Conservation (phyloP, 2,329 filamentous ascomycete species). For the Hyphodiscus sp. region DNA sequence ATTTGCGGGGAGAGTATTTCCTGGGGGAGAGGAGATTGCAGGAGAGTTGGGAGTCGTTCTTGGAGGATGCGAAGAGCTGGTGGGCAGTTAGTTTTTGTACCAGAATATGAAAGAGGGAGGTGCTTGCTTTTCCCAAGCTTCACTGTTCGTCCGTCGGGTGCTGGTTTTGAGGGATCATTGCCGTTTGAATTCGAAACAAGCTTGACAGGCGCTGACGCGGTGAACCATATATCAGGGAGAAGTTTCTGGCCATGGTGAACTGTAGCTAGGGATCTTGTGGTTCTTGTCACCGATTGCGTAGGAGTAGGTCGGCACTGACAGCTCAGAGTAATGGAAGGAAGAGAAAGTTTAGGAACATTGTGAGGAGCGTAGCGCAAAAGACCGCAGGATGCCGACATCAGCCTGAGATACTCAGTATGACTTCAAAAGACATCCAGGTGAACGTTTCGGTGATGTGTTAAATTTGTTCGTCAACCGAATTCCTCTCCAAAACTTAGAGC, state of each 20-base stretch:
- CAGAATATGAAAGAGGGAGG: neutral
- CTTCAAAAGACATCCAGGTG: conserved; percentile 18
- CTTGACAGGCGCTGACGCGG: conserved; percentile 28
- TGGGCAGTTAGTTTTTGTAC: conserved; percentile 9
- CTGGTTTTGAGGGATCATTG: conserved; percentile 31
- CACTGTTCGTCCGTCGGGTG: conserved; percentile 49
- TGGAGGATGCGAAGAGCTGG: conserved; percentile 59
- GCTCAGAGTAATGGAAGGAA: conserved; percentile 4
- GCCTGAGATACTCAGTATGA: conserved; percentile 12
- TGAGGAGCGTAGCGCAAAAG: conserved; percentile 19
- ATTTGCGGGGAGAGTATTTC: conserved; percentile 72
- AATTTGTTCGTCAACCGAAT: neutral
- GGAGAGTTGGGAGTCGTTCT: conserved; percentile 58
- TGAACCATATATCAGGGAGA: conserved; percentile 39
- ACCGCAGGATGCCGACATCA: conserved; percentile 27
- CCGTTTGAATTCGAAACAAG: conserved; percentile 7
- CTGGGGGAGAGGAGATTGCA: conserved; percentile 62
- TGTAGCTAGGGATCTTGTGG: conserved; percentile 21
- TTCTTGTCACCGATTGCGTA: conserved; percentile 2
- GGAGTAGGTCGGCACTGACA: conserved; percentile 1
- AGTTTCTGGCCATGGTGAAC: conserved; percentile 17
- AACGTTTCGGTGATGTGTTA: neutral
- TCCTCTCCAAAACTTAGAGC: neutral
- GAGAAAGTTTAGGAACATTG: conserved; percentile 14
- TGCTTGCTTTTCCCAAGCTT: conserved; percentile 38